A percentile compares a stretch with the other conserved stretches of the same genome.
Conservation (phyloP, 1,284 basidiomycete genomes). For the Cerrena zonata region DNA sequence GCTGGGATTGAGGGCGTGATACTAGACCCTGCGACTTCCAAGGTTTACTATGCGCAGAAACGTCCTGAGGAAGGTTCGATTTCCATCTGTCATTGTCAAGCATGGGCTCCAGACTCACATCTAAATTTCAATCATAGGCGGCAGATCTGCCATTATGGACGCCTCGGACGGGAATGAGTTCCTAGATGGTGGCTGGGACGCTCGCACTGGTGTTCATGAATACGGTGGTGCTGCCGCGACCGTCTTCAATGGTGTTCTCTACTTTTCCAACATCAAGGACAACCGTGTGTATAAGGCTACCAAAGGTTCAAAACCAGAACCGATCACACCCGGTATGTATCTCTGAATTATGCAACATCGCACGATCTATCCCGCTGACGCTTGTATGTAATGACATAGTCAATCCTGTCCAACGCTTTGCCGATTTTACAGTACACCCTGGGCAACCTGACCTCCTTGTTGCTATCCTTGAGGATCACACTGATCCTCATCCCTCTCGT, state of each 20-base stretch:
- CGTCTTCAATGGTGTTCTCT: conserved; percentile 41
- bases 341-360: background rate
- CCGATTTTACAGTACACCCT: conserved; percentile 46
- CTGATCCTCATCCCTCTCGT: conserved; percentile 37
- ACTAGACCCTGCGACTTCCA: conserved; percentile 46
- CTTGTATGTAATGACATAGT: conserved; percentile 25
- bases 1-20: conserved; percentile 42
- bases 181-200: conserved; percentile 48
- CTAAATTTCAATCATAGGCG: too few species aligned
- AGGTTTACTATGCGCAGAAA: conserved; percentile 56
- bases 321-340: conserved; percentile 55
- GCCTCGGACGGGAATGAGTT: conserved; percentile 42
- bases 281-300: conserved; percentile 42
- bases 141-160: conserved; percentile 53
- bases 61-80: conserved; percentile 50
- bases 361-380: background rate
- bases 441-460: conserved; percentile 42
- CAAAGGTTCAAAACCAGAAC: conserved; percentile 35
- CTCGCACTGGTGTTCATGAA: conserved; percentile 54
- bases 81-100: too few species aligned
- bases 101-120: too few species aligned
- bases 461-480: conserved; percentile 64
- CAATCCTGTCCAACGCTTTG: conserved; percentile 51
- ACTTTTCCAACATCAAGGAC: conserved; percentile 54
- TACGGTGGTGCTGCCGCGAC: conserved; percentile 47